A percentile compares a stretch with the other conserved stretches of the same genome.
phyloP scores from a whole-genome alignment of 371 early-diverging fungal genomes.

The Actinomortierella wolfii region DNA sequence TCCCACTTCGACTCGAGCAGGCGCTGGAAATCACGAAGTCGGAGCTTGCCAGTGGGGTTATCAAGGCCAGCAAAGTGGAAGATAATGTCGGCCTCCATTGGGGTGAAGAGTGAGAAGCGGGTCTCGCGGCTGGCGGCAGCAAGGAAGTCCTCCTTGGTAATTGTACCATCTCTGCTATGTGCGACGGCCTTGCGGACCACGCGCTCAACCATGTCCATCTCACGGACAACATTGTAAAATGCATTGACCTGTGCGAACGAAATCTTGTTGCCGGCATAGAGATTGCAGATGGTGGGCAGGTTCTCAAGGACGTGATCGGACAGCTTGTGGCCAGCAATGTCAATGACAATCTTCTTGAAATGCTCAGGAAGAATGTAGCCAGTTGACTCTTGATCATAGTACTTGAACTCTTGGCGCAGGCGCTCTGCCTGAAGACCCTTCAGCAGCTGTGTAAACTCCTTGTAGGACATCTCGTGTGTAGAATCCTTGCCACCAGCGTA shows the following conservation, averaged over 20 bases:
- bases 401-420: constrained; percentile 79
- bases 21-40: constrained; percentile 64
- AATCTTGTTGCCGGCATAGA: constrained; percentile 62
- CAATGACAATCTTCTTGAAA: constrained; percentile 69
- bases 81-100: constrained; percentile 84
- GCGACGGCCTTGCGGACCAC: constrained; percentile 63
- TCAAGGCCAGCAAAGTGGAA: constrained; percentile 80
- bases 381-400: constrained; percentile 66
- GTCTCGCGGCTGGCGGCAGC: constrained; percentile 61
- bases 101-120: constrained; percentile 74
- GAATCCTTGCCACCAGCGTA: constrained; percentile 67
- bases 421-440: constrained; percentile 81
- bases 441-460: constrained; percentile 83
- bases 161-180: constrained; percentile 57
- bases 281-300: constrained; percentile 68
- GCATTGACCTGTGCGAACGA: constrained; percentile 70
- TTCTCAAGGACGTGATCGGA: constrained; percentile 73
- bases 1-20: constrained; percentile 72
- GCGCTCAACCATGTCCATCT: constrained; percentile 75
- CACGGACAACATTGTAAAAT: constrained; percentile 76
- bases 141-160: constrained; percentile 68
- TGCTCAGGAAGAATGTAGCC: constrained; percentile 72
- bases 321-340: constrained; percentile 71
- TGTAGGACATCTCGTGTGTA: constrained; percentile 64
- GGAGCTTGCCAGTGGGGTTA: constrained; percentile 58